phyloP scores from a whole-genome alignment of 179 eudicot genomes.

The Camellia oleifera region DNA sequence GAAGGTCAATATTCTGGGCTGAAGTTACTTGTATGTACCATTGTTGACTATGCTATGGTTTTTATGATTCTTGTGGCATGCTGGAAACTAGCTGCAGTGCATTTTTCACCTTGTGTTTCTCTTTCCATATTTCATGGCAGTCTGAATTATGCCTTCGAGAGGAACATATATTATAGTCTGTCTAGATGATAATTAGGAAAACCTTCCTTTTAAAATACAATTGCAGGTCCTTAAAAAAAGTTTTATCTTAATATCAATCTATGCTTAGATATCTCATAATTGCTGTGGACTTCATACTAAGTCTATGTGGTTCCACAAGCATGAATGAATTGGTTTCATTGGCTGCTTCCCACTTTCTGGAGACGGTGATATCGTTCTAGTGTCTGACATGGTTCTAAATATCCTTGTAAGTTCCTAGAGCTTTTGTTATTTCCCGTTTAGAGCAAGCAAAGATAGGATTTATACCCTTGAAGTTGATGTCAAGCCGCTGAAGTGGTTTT shows the following conservation, averaged over 20 bases:
- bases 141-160: no score
- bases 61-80: no score
- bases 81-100: no score
- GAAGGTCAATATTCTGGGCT: slow-evolving; percentile 52
- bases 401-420: no score
- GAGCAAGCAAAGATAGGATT: background rate
- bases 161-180: no score
- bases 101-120: no score
- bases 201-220: no score
- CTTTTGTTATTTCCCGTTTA: background rate
- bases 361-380: background rate
- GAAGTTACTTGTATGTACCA: background rate
- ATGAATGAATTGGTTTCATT: background rate
- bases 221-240: no score
- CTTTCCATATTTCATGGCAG: no score
- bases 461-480: background rate
- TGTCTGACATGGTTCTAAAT: background rate
- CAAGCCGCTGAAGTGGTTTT: no score
- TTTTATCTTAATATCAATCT: background rate
- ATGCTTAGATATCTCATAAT: background rate
- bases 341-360: background rate
- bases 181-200: no score
- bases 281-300: background rate
- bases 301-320: background rate
- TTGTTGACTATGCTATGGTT: background rate